These are phyloP conservation scores for Centrapalus pauciflorus DNA, from an alignment of 129 eudicot species.

Conservation along the genomic window DNA sequence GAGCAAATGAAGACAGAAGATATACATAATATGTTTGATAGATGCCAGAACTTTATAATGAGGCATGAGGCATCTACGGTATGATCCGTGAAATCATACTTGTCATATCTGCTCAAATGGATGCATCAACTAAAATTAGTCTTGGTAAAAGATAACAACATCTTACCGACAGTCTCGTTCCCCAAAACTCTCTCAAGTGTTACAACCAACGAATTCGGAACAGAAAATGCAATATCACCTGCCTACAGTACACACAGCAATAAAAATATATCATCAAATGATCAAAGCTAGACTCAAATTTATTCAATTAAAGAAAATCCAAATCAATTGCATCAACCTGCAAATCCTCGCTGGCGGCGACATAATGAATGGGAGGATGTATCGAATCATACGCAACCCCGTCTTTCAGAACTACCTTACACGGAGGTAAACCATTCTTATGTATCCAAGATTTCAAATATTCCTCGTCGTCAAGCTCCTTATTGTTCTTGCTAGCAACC, in stretches of 20 bases:
- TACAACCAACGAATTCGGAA: constrained; percentile 75
- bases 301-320: neutral
- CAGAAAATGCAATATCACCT: constrained; percentile 83
- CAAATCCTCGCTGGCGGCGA: constrained; percentile 91
- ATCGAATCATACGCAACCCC: constrained; percentile 47
- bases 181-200: constrained; percentile 95
- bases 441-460: constrained; percentile 94
- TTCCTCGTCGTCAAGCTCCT: constrained; percentile 36
- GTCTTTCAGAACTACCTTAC: constrained; percentile 70
- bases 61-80: neutral
- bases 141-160: neutral
- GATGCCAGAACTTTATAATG: neutral
- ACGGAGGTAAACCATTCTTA: constrained; percentile 84
- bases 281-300: too few species aligned
- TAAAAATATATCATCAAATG: neutral
- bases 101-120: neutral
- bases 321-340: constrained; percentile 36
- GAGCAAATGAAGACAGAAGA: neutral
- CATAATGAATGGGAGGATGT: constrained; percentile 64
- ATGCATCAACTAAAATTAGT: neutral
- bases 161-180: constrained; percentile 79
- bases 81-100: too few species aligned
- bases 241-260: constrained; percentile 39
- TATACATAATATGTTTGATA: neutral
- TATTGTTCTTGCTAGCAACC: constrained; percentile 33